Evolutionary conservation across 495 filamentous ascomycete genomes (phyloP), one percentile per base, ranked within the genome.

Genomic region (Talaromyces nanjingensis): DNA sequence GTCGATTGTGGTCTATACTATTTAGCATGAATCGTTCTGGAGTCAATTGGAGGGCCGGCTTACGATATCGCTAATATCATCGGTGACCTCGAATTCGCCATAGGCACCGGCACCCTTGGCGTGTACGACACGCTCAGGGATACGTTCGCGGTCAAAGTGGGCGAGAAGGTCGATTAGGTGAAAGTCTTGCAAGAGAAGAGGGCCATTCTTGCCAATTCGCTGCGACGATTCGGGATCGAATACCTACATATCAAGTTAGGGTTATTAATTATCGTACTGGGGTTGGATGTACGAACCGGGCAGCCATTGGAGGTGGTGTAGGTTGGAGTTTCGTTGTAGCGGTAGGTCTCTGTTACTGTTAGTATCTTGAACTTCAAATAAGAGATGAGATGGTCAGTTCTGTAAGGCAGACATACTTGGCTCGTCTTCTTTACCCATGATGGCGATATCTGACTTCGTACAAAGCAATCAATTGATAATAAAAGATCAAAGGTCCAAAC

Each of bases 71-170:
- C 79, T 79, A 54, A 87, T 82, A 59, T 89, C 85, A 55, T 85
- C 80, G 42, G 89, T 91, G 45, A 88, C 83, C 64, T 87, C 87
- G 72, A 91, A 92, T 64, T 84, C 83, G 59, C 90, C 90, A 68
- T 89, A 90, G 59, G 91, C 91, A 31, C 89, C 90, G 62, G 87
- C 87, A 62, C 91, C 91, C 70, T 91, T 90, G 39, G 90, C 90
- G 63, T 94, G 91, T 34, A 93, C 91, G 56, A 91, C 88, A 53
- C 87, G 82, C 73, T 90, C 87, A 1, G 87, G 86, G 39, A 89
- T 86, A 16, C 86, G 80, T 71, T 89, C 86, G 42, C 85, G 79
- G 70, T 85, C 83, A 68, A 91, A 90, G 71, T 90, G 87, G 7
- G 87, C 86, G 34, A 91, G 77, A 16, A 88, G 79, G 67, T 88